Conservation (phyloP, 2,329 filamentous ascomycete genomes). For the Acarospora socialis region DNA sequence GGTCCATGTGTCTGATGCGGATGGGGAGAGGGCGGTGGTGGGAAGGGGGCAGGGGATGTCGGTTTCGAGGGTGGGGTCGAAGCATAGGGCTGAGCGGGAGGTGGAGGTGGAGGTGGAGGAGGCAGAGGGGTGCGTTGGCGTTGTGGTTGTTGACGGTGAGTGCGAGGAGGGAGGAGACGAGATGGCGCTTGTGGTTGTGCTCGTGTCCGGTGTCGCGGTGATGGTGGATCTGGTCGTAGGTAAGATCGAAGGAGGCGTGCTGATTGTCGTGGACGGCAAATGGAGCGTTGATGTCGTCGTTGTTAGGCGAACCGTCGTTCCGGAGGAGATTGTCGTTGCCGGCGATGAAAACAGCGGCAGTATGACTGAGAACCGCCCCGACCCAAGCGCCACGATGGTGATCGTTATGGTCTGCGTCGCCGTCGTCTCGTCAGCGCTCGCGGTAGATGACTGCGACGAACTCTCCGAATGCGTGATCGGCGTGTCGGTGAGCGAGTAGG, state of each 20-base stretch:
- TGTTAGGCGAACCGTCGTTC: too few relatives aligned
- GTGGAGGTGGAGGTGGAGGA: slow-evolving; percentile 7
- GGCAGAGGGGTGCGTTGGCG: slow-evolving; percentile 1
- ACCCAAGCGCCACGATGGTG: too few relatives aligned
- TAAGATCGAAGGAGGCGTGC: background rate
- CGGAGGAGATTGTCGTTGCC: too few relatives aligned
- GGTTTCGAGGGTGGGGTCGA: slow-evolving; percentile 5
- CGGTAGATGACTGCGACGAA: too few relatives aligned
- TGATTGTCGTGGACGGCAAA: background rate
- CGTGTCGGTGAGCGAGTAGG: too few relatives aligned
- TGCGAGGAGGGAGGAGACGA: background rate
- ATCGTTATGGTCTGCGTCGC: background rate
- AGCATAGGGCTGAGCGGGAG: slow-evolving; percentile 6
- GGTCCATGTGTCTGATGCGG: background rate
- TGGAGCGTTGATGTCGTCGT: background rate
- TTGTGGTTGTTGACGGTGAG: slow-evolving; percentile 1
- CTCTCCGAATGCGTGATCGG: too few relatives aligned
- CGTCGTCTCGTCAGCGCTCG: too few relatives aligned
- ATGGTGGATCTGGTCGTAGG: slow-evolving; percentile 1
- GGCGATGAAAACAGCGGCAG: too few relatives aligned
- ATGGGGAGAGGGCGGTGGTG: background rate
- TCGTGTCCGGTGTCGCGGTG: too few relatives aligned
- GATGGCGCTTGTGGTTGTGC: too few relatives aligned
- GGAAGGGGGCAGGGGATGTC: slow-evolving; percentile 2
- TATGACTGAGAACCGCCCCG: too few relatives aligned